Base-by-base conservation (phyloP, 768 basidiomycete genomes). In the Phlegmacium glaucopus region DNA sequence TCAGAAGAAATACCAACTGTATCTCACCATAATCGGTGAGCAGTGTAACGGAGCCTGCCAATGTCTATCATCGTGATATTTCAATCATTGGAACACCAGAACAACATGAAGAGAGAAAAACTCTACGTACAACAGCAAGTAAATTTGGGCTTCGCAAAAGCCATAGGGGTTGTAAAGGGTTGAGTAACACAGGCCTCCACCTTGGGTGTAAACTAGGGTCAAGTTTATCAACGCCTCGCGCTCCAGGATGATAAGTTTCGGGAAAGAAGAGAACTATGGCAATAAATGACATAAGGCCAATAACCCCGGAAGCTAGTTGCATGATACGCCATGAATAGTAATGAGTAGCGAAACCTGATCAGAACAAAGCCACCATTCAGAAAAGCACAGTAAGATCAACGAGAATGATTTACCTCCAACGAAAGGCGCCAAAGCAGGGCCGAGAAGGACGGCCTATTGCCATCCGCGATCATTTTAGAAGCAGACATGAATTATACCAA, bases 301-400 rank as follows among this genome's bases (percentile, higher is more conserved):
- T 60, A 0, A 69, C 30, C 3, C 74, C 76, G 1, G 87, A 48
- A 0, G 56, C 54, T 7, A 63, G 57, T 56, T 88, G 84, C 61
- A 84, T 76, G 4, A 71, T 51, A 0, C 86, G 74, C 85, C 87
- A 89, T 0, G 85, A 86, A 28, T 72, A 72, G 51, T 83, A 85
- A 43, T 83, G 68, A 0, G 84, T 72, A 0, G 73, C 67, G 22
- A 73, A 43, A 11, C 80, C 80, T 78, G 15, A 28, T 38, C 18
- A 7, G 28, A 16, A 34, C 42, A 18, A 17, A 34, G 30, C 12
- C 29, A 4, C 32, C 12, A 8, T 39, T 34, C 32, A 34, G 32
- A n/a, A 10, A 10, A 34, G 10, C 32, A 10, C 32, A 34, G 4
- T n/a, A 11, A n/a, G 27, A 17, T 2, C 25, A 10, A n/a, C n/a